Percentiles rank a stretch among this genome's conserved stretches.
Evolutionary conservation across 257 asterid genomes (phyloP).

Genomic region (Schizonepeta tenuifolia): DNA sequence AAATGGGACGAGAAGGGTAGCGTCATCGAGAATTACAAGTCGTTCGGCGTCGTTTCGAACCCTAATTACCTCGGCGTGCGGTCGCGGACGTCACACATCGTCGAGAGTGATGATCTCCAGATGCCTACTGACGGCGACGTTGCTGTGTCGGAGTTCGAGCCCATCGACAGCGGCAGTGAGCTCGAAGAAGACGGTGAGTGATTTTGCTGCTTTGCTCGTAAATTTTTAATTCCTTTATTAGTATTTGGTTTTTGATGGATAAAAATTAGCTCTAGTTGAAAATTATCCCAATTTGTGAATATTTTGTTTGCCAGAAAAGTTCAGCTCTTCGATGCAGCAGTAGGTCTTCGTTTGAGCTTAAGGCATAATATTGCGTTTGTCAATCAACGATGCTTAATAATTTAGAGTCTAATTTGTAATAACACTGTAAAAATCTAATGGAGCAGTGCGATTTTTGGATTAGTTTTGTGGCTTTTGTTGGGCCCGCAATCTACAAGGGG

Average conservation of each 20-base stretch:
- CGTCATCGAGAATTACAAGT: constrained; percentile 85
- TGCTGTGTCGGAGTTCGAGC: constrained; percentile 54
- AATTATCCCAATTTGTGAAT: not conserved
- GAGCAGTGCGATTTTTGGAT: not conserved
- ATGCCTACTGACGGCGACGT: constrained; percentile 55
- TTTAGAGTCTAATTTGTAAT: not conserved
- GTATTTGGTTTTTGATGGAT: not conserved
- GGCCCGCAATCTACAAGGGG: too few species aligned
- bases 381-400: not conserved
- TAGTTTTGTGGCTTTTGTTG: not conserved
- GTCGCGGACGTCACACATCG: constrained; percentile 74
- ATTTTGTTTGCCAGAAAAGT: not conserved
- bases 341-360: not conserved
- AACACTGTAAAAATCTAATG: not conserved
- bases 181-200: constrained; percentile 92
- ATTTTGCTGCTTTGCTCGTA: not conserved
- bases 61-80: constrained; percentile 90
- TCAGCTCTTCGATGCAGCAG: not conserved
- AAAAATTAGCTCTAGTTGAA: not conserved
- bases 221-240: not conserved
- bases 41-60: constrained; percentile 90
- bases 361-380: not conserved
- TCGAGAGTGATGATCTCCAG: constrained; percentile 73
- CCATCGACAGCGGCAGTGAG: constrained; percentile 81
- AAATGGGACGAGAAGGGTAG: constrained; percentile 89